Evolutionary conservation across 164 flowering plant genomes (phyloP).

Genomic region (Piper betle): DNA sequence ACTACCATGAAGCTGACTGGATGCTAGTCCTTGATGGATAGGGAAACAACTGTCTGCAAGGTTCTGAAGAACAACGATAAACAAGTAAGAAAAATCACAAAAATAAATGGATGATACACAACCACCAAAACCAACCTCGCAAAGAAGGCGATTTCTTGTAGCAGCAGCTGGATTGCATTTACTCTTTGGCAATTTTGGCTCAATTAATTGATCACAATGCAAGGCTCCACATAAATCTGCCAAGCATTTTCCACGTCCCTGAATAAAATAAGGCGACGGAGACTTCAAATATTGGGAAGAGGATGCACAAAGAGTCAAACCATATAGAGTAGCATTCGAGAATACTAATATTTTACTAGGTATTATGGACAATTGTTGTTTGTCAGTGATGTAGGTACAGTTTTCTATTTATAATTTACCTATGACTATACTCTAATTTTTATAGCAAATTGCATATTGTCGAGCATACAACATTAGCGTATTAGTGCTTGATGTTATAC

Average conservation of each 20-base stretch:
- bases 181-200: slow-evolving; percentile 38
- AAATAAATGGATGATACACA: not conserved
- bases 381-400: no score
- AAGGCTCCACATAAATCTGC: slow-evolving; percentile 95
- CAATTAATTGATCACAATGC: slow-evolving; percentile 66
- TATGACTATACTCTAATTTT: no score
- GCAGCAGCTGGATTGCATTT: slow-evolving; percentile 96
- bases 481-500: no score
- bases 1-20: slow-evolving; percentile 78
- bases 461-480: no score
- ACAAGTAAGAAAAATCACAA: not conserved
- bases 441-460: no score
- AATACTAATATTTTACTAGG: no score
- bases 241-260: slow-evolving; percentile 78
- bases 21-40: slow-evolving; percentile 41
- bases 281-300: not conserved
- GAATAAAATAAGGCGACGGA: slow-evolving; percentile 14
- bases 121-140: slow-evolving; percentile 54
- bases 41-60: slow-evolving; percentile 90
- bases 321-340: not conserved
- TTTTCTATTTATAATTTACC: no score
- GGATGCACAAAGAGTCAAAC: not conserved
- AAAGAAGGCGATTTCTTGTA: slow-evolving; percentile 67
- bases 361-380: no score
- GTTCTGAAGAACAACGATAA: slow-evolving; percentile 33